A percentile compares a stretch with the other conserved stretches of the same genome.
phyloP scores from a whole-genome alignment of 164 flowering plant species.

The Aristolochia fimbriata region DNA sequence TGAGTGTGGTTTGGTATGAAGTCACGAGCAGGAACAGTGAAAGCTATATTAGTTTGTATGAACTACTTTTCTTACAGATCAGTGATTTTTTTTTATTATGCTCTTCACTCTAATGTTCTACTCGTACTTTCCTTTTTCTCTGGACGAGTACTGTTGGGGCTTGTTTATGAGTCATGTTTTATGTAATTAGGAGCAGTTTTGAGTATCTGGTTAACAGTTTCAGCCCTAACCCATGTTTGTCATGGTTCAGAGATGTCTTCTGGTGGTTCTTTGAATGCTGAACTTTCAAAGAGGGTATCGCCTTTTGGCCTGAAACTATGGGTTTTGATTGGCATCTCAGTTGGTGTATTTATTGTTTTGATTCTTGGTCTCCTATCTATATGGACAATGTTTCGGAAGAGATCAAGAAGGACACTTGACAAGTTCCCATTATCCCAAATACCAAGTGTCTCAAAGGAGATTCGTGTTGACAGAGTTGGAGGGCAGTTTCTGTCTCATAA shows the following conservation, averaged over 20 bases:
- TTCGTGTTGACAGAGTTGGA: slow-evolving; percentile 59
- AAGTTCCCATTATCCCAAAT: slow-evolving; percentile 45
- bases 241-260: slow-evolving; percentile 1
- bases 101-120: background rate
- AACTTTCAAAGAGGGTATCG: slow-evolving; percentile 40
- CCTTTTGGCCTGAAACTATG: slow-evolving; percentile 55
- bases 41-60: no score
- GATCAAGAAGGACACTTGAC: slow-evolving; percentile 37
- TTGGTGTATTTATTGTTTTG: slow-evolving; percentile 55
- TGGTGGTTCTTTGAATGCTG: slow-evolving; percentile 34
- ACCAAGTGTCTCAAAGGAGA: slow-evolving; percentile 69
- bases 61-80: background rate
- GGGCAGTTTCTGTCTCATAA: slow-evolving; percentile 16
- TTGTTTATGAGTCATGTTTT: background rate
- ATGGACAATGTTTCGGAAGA: slow-evolving; percentile 50
- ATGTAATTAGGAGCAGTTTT: background rate
- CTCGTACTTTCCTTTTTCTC: background rate
- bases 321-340: slow-evolving; percentile 61
- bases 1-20: no score
- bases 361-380: slow-evolving; percentile 52
- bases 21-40: no score
- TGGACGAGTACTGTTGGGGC: background rate
- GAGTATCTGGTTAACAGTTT: background rate
- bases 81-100: background rate
- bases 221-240: background rate